phyloP scores from a whole-genome alignment of 805 yeast genomes.

The Priceomyces melissophilus region DNA sequence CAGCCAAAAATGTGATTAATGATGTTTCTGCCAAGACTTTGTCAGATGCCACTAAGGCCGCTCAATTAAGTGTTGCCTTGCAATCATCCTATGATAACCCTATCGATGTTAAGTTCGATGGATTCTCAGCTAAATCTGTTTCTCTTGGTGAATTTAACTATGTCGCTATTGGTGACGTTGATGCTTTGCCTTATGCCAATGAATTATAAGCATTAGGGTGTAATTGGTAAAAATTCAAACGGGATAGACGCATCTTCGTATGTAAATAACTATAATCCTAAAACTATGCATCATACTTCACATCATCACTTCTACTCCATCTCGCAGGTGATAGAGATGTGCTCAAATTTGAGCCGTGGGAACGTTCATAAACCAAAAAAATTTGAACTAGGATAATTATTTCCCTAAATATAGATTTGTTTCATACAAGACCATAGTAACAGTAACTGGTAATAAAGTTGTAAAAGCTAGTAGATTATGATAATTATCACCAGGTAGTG shows the following conservation, averaged over 20 bases:
- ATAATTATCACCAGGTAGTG: conserved; percentile 1
- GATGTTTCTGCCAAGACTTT: conserved; percentile 48
- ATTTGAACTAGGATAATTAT: too few relatives aligned
- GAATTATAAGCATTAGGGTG: conserved; percentile 56
- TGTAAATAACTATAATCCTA: conserved; percentile 2
- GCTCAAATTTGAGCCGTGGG: neutral
- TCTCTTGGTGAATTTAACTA: conserved; percentile 68
- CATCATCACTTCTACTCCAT: conserved; percentile 5
- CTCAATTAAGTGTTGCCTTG: conserved; percentile 41
- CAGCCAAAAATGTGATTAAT: conserved; percentile 45
- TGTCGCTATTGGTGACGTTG: conserved; percentile 87
- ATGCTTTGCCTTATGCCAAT: conserved; percentile 81
- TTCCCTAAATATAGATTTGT: conserved; percentile 1
- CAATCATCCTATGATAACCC: conserved; percentile 35
- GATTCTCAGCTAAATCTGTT: conserved; percentile 30
- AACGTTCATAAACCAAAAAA: neutral
- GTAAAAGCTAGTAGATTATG: neutral
- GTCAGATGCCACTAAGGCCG: conserved; percentile 46
- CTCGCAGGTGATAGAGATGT: neutral
- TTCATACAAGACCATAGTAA: conserved; percentile 1
- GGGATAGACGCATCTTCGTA: conserved; percentile 5
- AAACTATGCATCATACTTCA: conserved; percentile 4
- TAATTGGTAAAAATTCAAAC: neutral
- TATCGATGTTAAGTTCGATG: conserved; percentile 26
- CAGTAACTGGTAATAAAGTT: neutral